Evolutionary conservation across 495 filamentous ascomycete species (phyloP), one percentile per base, ranked within the genome.

Genomic region (Tuber indicum): DNA sequence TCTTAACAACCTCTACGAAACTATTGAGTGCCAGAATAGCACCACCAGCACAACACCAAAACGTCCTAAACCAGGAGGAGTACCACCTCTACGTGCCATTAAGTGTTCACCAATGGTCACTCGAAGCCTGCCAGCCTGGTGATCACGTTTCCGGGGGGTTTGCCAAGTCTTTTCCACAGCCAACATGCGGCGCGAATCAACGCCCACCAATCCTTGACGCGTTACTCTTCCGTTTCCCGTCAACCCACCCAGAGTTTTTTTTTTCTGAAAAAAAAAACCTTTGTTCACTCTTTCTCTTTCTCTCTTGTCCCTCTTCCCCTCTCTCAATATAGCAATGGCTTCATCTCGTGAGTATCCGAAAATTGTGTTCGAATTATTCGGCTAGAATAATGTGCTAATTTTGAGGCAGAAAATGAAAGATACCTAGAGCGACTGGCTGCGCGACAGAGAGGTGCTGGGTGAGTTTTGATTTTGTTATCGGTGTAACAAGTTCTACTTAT

Each of bases 391-490:
- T 66, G 26, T 66, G 26, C 74, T 44, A 66, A 77, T 21, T 19
- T n/a, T 14, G 32, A 62, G 26, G 71, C 47, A 80, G 78, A 76
- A 36, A 73, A 74, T 43, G 62, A 76, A 66, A 72, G 77, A 42
- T 71, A 75, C 26, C 79, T 72, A 47, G 81, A 82, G 58, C 80
- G 80, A n/a, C 80, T 82, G 14, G 80, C 76, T 44, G 70, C 75
- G 47, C 81, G 81, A 72, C 80, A 76, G 41, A 74, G 81, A 75
- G 81, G 81, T 49, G 81, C 81, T 75, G 81, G 81, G 81, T 82
- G 75, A 75, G 76, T 72, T 81, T 58, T 72, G 46, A 47, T 70
- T 46, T 73, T 72, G 23, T 17, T 74, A 12, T 2, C 26, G 23
- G 23, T 43, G 47, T 6, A 36, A 17, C 36, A 17, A 39, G 32